A percentile compares a stretch with the other conserved stretches of the same genome.
Evolutionary conservation across 257 asterid species (phyloP).

Genomic region (Solanum neorickii): DNA sequence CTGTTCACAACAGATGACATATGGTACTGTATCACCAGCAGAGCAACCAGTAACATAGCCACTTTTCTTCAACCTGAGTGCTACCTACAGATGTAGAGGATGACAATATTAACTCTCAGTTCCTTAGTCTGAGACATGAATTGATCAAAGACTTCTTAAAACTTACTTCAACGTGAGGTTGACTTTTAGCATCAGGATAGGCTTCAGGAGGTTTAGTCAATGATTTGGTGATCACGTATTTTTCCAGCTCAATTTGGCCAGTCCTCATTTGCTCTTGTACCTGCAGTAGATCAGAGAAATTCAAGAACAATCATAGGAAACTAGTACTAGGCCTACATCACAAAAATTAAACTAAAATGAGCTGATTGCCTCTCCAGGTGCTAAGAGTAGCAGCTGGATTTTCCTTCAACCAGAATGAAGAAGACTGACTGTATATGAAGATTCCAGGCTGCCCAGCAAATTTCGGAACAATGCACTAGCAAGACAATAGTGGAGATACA

Average conservation of each 20-base stretch:
- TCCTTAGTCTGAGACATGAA: neutral
- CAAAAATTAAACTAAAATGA: neutral
- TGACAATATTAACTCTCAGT: slow-evolving; percentile 3
- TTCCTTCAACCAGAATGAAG: neutral
- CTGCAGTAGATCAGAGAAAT: slow-evolving; percentile 22
- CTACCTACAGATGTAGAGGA: slow-evolving; percentile 47
- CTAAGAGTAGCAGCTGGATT: neutral
- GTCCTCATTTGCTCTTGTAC: slow-evolving; percentile 87
- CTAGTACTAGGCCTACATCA: neutral
- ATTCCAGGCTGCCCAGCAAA: neutral
- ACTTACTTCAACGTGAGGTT: slow-evolving; percentile 95
- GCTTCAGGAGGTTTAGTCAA: slow-evolving; percentile 94
- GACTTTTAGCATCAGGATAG: slow-evolving; percentile 88
- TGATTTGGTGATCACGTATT: slow-evolving; percentile 82
- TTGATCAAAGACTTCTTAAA: neutral
- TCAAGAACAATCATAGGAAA: neutral
- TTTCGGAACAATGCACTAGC: neutral
- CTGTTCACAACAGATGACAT: slow-evolving; percentile 90
- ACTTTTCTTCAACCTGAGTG: slow-evolving; percentile 77
- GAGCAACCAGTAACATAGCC: slow-evolving; percentile 89
- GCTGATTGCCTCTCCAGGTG: neutral
- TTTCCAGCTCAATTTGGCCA: slow-evolving; percentile 78
- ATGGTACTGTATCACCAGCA: slow-evolving; percentile 95
- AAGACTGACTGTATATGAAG: neutral
- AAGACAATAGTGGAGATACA: neutral